phyloP scores from a whole-genome alignment of 441 rosid genomes.

The Euphorbia schlechtendalii region DNA sequence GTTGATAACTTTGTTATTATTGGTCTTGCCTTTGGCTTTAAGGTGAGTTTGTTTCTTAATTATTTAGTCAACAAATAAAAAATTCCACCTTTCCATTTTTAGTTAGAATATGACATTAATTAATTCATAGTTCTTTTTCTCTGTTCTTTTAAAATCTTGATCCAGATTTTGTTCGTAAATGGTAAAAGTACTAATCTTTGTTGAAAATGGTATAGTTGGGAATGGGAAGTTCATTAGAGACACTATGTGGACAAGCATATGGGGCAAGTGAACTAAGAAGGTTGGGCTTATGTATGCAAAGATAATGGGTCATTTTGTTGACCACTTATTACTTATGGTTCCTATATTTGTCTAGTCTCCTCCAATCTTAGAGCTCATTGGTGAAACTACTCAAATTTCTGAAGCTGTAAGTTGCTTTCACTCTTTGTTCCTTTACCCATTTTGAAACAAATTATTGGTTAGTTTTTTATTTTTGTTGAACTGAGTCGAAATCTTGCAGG shows the following conservation, averaged over 20 bases:
- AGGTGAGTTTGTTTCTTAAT: slow-evolving; percentile 33
- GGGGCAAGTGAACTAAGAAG: slow-evolving; percentile 67
- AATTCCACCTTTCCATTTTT: not conserved
- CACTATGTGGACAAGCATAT: slow-evolving; percentile 74
- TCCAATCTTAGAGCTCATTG: slow-evolving; percentile 57
- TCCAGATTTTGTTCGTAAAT: not conserved
- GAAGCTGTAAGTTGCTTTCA: slow-evolving; percentile 53
- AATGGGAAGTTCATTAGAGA: slow-evolving; percentile 79
- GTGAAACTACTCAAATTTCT: slow-evolving; percentile 63
- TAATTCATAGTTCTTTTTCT: too few relatives aligned
- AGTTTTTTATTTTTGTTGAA: too few relatives aligned
- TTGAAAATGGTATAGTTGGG: slow-evolving; percentile 51
- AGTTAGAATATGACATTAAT: too few relatives aligned
- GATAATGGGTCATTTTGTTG: slow-evolving; percentile 81
- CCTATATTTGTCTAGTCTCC: slow-evolving; percentile 77
- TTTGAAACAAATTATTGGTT: too few relatives aligned
- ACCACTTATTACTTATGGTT: slow-evolving; percentile 51
- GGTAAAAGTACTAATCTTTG: not conserved
- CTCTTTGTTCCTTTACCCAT: too few relatives aligned
- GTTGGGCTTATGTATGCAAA: slow-evolving; percentile 86
- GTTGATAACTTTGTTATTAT: slow-evolving; percentile 80
- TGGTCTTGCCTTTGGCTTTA: slow-evolving; percentile 78
- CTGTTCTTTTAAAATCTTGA: not conserved
- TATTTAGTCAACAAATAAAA: not conserved
- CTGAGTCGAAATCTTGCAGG: too few relatives aligned